These are phyloP conservation scores for Globisporangium parvum DNA, from an alignment of 352 stramenopile genomes.

Conservation along the genomic window DNA sequence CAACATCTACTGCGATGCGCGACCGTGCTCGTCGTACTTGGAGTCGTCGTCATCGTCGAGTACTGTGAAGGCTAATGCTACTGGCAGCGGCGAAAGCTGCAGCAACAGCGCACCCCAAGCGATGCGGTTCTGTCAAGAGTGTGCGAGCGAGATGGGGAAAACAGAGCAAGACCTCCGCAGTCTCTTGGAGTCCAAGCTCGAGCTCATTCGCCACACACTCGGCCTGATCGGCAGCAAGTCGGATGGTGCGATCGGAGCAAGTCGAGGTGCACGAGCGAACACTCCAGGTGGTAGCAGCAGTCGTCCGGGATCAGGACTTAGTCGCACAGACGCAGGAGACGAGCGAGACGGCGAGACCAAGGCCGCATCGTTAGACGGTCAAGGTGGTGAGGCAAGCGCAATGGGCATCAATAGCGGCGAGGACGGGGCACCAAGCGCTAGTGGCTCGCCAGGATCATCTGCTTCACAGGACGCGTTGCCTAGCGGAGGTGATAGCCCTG, in stretches of 20 bases:
- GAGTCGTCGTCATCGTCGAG: conserved; percentile 15
- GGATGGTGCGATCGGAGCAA: not conserved
- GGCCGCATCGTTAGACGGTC: too few species aligned
- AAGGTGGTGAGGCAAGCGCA: not conserved
- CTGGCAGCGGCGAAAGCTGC: too few species aligned
- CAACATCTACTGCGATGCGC: conserved; percentile 74
- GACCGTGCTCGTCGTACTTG: conserved; percentile 60
- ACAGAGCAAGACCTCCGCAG: conserved; percentile 58
- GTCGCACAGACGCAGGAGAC: not conserved
- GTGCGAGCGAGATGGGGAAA: conserved; percentile 62
- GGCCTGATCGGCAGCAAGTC: conserved; percentile 21
- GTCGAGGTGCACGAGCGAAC: not conserved
- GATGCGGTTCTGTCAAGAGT: conserved; percentile 72
- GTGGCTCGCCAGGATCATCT: not conserved
- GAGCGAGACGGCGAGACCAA: too few species aligned
- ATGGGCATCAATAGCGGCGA: not conserved
- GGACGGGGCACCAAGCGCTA: not conserved
- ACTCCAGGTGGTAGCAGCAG: not conserved
- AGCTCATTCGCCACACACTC: conserved; percentile 46
- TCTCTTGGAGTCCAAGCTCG: conserved; percentile 55
- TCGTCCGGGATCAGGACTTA: conserved; percentile 4
- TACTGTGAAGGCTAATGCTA: not conserved
- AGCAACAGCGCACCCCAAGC: conserved; percentile 5
- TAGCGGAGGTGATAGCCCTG: too few species aligned
- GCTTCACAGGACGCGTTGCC: too few species aligned